Conservation (phyloP, 495 filamentous ascomycete genomes). For the Aspergillus diversus region DNA sequence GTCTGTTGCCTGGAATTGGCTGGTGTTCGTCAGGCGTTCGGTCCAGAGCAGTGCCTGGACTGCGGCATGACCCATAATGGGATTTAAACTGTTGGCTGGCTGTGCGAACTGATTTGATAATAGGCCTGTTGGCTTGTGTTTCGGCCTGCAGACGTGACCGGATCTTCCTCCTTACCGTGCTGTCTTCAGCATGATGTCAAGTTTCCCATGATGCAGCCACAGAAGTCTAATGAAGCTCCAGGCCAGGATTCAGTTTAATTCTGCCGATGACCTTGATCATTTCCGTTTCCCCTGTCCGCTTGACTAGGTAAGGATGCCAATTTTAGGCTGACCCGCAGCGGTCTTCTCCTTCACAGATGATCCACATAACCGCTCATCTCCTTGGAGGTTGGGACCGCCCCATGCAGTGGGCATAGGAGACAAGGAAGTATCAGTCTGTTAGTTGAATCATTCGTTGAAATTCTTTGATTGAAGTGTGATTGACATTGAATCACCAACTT, state of each 20-base stretch:
- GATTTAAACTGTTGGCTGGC: conserved; percentile 33
- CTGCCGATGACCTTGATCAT: conserved; percentile 26
- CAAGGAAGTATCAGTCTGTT: conserved; percentile 12
- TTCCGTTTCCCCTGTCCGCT: conserved; percentile 19
- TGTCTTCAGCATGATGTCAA: conserved; percentile 41
- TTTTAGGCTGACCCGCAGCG: conserved; percentile 25
- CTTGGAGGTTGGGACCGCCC: conserved; percentile 30
- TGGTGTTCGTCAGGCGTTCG: conserved; percentile 34
- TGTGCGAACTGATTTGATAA: conserved; percentile 33
- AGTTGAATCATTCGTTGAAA: conserved; percentile 24
- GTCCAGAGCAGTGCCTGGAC: conserved; percentile 24
- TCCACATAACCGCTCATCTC: conserved; percentile 40
- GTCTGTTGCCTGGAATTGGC: conserved; percentile 27
- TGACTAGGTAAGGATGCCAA: conserved; percentile 18
- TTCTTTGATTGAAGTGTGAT: conserved; percentile 24
- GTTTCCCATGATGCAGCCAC: conserved; percentile 31
- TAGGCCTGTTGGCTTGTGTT: conserved; percentile 27
- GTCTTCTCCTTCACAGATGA: conserved; percentile 30
- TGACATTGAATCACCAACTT: conserved; percentile 33
- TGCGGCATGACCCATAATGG: conserved; percentile 30
- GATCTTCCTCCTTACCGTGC: conserved; percentile 13
- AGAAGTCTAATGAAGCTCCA: conserved; percentile 34
- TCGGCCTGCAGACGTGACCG: conserved; percentile 28
- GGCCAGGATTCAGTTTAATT: conserved; percentile 26
- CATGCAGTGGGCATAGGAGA: conserved; percentile 11